Conservation (phyloP, 495 filamentous ascomycete genomes). For the Xanthoparmelia taractica region DNA sequence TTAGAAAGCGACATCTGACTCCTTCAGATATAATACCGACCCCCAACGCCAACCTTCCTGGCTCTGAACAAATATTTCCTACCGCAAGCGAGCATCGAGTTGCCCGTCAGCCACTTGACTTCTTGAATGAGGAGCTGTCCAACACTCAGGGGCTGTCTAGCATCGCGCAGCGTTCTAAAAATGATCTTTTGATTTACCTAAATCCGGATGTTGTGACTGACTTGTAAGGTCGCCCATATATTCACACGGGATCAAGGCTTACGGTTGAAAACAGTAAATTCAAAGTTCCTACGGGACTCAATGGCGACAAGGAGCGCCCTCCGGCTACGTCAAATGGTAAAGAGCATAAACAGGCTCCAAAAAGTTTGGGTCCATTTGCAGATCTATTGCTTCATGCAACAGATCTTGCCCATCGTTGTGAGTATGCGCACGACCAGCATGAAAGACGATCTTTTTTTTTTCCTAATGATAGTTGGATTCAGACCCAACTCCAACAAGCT, state of each 20-base stretch:
- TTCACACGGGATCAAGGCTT: constrained; percentile 18
- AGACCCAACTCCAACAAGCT: constrained; percentile 39
- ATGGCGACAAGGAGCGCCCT: constrained; percentile 23
- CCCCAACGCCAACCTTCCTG: constrained; percentile 49
- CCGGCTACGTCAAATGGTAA: constrained; percentile 5
- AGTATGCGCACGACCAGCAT: constrained; percentile 21
- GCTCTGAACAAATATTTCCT: constrained; percentile 39
- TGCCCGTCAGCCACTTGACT: constrained; percentile 38
- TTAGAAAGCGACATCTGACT: constrained; percentile 26
- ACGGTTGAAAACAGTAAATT: constrained; percentile 53
- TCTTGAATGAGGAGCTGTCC: constrained; percentile 44
- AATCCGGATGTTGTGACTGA: constrained; percentile 61
- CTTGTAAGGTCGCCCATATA: constrained; percentile 48
- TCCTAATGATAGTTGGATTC: background rate
- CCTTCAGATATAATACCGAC: constrained; percentile 58
- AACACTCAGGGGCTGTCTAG: constrained; percentile 25
- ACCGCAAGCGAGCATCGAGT: constrained; percentile 32
- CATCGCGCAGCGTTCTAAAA: constrained; percentile 38
- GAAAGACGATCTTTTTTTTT: background rate
- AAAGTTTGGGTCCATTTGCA: constrained; percentile 48
- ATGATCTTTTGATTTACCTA: constrained; percentile 63
- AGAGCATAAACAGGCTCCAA: constrained; percentile 24
- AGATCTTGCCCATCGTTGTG: constrained; percentile 49
- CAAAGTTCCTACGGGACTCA: constrained; percentile 42
- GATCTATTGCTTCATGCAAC: constrained; percentile 51